A percentile compares a stretch with the other conserved stretches of the same genome.
phyloP scores from a whole-genome alignment of 352 stramenopile genomes.

The Globisporangium camurandrum region DNA sequence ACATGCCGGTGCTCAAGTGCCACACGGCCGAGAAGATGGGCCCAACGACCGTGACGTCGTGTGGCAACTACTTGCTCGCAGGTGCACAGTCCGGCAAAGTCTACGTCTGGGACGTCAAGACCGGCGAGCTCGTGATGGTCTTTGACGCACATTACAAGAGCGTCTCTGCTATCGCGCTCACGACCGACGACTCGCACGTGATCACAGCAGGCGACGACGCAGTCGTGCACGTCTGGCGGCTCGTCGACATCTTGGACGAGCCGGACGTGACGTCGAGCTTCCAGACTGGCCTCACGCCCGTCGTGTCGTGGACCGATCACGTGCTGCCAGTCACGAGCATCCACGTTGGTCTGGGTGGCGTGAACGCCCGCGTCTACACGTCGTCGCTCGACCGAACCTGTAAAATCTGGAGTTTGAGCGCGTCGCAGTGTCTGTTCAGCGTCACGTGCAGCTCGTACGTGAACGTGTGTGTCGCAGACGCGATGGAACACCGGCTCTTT shows the following conservation, averaged over 20 bases:
- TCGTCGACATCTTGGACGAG: constrained; percentile 63
- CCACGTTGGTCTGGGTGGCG: constrained; percentile 54
- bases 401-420: constrained; percentile 66
- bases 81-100: constrained; percentile 75
- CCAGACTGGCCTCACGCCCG: constrained; percentile 38
- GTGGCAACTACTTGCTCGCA: constrained; percentile 68
- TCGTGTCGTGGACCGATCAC: constrained; percentile 74
- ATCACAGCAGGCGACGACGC: constrained; percentile 77
- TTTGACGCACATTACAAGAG: constrained; percentile 87
- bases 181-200: constrained; percentile 68
- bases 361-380: constrained; percentile 68
- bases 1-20: constrained; percentile 65
- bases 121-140: constrained; percentile 66
- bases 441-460: constrained; percentile 65
- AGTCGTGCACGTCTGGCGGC: constrained; percentile 72
- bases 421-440: constrained; percentile 50
- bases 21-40: constrained; percentile 74
- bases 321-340: constrained; percentile 65
- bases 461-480: constrained; percentile 48
- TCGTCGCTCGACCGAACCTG: constrained; percentile 69
- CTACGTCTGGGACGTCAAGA: constrained; percentile 83
- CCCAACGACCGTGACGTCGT: constrained; percentile 38
- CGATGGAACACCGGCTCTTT: constrained; percentile 64
- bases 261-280: constrained; percentile 47
- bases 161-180: constrained; percentile 56